Base-by-base conservation (phyloP, 768 basidiomycete species). In the Mycena filopes region DNA sequence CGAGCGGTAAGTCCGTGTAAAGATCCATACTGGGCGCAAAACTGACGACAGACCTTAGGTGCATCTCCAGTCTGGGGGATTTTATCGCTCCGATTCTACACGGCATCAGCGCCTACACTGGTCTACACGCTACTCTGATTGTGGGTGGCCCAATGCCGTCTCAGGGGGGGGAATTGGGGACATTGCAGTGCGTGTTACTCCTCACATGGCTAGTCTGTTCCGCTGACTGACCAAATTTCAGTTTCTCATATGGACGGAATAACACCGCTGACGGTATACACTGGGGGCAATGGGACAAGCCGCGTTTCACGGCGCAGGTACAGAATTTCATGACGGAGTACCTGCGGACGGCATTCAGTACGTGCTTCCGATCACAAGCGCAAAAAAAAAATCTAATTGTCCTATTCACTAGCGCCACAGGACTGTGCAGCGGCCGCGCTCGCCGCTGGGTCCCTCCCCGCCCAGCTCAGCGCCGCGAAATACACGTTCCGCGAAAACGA, bases 281-380 rank as follows among this genome's bases (percentile, higher is more conserved):
- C 38, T 60, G 59, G 59, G 47, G 23, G 29, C 48, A 26, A 51
- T 60, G 59, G 59, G 47, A 60, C 23, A 18, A 31, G 25, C 9
- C 15, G 6, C 46, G 59, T n/a, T 60, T 60, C 25, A 25, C 47
- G 12, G 48, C 20, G 45, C 47, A 60, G 21, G 59, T 60, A 25
- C 0, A 16, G 8, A 25, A 60, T 13, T 60, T 60, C 28, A 16
- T 60, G 5, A 48, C 51, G 15, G 59, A 60, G 47, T 60, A 49
- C 42, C 40, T 60, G 4, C 36, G 38, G 16, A 60, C 59, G 26
- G 59, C 59, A 18, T 60, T 41, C n/a, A 60, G 59, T 60, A n/a
- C n/a, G 59, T 60, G n/a, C n/a, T n/a, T n/a, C n/a, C n/a, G n/a
- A n/a, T n/a, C n/a, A n/a, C n/a, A n/a, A n/a, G n/a, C n/a, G n/a